Conservation (phyloP, 768 basidiomycete genomes). For the Boletellus ananas region DNA sequence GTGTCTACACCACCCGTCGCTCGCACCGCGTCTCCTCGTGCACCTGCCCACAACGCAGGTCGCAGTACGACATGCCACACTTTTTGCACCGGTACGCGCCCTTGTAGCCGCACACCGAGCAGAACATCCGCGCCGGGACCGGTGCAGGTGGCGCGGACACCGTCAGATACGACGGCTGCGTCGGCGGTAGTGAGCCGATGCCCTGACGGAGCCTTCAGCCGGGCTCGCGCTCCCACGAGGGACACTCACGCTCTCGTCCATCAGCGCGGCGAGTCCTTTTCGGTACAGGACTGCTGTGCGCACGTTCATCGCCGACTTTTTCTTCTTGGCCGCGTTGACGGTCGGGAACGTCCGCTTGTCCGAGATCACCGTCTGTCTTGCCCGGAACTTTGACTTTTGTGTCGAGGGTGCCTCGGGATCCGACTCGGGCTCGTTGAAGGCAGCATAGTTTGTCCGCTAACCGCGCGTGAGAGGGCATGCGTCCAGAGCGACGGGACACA, state of each 20-base stretch:
- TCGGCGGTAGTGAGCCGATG: slow-evolving; percentile 49
- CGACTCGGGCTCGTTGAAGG: slow-evolving; percentile 33
- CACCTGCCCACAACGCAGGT: slow-evolving; percentile 63
- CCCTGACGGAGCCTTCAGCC: slow-evolving; percentile 40
- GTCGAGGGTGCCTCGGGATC: slow-evolving; percentile 23
- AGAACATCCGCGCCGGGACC: slow-evolving; percentile 68
- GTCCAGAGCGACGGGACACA: slow-evolving; percentile 21
- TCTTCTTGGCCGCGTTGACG: slow-evolving; percentile 42
- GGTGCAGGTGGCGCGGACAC: slow-evolving; percentile 55
- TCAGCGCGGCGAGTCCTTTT: slow-evolving; percentile 67
- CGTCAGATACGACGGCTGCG: slow-evolving; percentile 67
- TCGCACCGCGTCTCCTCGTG: slow-evolving; percentile 84
- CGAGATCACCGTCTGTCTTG: slow-evolving; percentile 68
- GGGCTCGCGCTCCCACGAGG: neutral
- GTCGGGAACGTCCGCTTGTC: slow-evolving; percentile 57
- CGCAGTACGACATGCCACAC: slow-evolving; percentile 77
- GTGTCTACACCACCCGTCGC: slow-evolving; percentile 52
- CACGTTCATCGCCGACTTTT: slow-evolving; percentile 79
- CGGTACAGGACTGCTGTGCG: slow-evolving; percentile 78
- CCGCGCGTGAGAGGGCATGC: neutral
- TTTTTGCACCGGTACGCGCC: slow-evolving; percentile 74
- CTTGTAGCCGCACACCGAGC: slow-evolving; percentile 86
- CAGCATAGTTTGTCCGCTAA: slow-evolving; percentile 77
- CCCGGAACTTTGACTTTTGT: slow-evolving; percentile 53
- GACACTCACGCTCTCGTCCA: slow-evolving; percentile 74